These are phyloP conservation scores for Nemania sp. DNA, from an alignment of 2,329 filamentous ascomycete genomes.

Conservation along the genomic window DNA sequence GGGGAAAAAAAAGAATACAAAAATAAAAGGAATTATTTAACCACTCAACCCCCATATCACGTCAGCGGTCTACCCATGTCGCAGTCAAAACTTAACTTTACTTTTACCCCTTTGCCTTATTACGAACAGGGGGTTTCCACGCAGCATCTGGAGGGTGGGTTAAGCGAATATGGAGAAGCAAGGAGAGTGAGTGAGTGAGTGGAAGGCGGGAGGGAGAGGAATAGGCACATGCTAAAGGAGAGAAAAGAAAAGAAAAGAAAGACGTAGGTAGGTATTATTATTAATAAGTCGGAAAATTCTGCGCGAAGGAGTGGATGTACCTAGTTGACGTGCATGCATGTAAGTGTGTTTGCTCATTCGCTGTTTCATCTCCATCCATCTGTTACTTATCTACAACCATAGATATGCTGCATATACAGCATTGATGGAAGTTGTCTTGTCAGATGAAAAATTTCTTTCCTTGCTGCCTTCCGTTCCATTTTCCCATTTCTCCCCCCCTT, in stretches of 20 bases:
- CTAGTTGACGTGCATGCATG: conserved; percentile 14
- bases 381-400: neutral
- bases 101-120: conserved; percentile 18
- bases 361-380: conserved; percentile 15
- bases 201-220: no score
- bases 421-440: conserved; percentile 15
- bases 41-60: conserved; percentile 34
- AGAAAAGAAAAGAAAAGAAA: no score
- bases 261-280: no score
- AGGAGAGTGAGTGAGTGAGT: neutral
- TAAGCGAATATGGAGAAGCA: conserved; percentile 5
- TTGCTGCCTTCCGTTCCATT: conserved; percentile 6
- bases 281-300: conserved; percentile 3
- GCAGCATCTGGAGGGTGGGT: neutral
- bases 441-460: conserved; percentile 9
- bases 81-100: no score
- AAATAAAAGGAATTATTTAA: conserved; percentile 15
- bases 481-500: no score
- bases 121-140: conserved; percentile 4
- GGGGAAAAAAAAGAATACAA: conserved; percentile 3
- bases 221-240: neutral
- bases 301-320: neutral
- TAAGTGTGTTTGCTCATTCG: neutral
- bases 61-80: conserved; percentile 28
- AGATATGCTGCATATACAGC: neutral